Evolutionary conservation across 2,329 filamentous ascomycete genomes (phyloP).

Genomic region (Xylaria sp.): DNA sequence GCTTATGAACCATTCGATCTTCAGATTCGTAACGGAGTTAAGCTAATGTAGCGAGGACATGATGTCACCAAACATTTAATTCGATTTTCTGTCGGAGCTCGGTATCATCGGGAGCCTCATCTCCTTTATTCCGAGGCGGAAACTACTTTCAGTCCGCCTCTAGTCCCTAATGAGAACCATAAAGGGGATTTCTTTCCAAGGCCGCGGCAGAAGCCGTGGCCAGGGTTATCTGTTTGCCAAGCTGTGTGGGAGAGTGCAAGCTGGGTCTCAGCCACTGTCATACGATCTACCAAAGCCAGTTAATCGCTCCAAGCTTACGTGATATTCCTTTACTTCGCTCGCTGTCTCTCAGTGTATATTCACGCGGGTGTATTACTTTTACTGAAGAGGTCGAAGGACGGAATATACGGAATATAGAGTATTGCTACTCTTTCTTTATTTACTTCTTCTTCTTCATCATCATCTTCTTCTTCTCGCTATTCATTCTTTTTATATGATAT

Average conservation of each 20-base stretch:
- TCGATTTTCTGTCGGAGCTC: neutral
- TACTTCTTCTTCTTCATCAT: too few relatives aligned
- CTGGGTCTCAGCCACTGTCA: slow-evolving; percentile 20
- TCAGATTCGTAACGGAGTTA: too few relatives aligned
- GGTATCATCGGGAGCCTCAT: neutral
- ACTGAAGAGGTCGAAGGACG: neutral
- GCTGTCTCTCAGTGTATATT: neutral
- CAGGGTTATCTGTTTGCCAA: neutral
- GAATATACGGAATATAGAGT: neutral
- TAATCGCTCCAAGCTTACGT: neutral
- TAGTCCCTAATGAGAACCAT: too few relatives aligned
- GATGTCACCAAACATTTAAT: neutral
- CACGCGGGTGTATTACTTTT: neutral
- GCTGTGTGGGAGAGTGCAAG: neutral
- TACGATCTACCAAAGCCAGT: neutral
- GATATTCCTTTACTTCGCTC: neutral
- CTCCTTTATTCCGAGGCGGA: neutral
- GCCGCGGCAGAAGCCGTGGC: too few relatives aligned
- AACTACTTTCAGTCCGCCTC: too few relatives aligned
- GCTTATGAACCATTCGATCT: too few relatives aligned
- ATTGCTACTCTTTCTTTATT: neutral
- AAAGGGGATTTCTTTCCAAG: too few relatives aligned
- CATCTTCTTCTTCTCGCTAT: neutral
- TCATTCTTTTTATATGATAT: neutral
- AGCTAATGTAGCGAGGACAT: neutral